phyloP scores from a whole-genome alignment of 2,329 filamentous ascomycete genomes.

The Ramularia endophylla region DNA sequence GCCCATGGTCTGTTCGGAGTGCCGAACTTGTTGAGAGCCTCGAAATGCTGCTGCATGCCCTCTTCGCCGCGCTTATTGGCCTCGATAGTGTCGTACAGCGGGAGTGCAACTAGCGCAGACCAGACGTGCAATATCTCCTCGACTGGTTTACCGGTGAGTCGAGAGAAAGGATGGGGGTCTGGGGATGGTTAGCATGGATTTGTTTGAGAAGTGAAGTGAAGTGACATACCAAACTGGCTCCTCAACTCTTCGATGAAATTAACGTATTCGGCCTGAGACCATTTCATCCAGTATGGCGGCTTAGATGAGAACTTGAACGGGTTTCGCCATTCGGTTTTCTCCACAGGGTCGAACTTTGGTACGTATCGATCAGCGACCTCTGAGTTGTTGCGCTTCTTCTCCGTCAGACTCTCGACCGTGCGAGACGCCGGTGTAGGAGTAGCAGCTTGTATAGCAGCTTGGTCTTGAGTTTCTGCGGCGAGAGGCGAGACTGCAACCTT shows the following conservation, averaged over 20 bases:
- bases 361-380: too few species aligned
- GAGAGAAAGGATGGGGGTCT: conserved; percentile 15
- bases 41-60: conserved; percentile 12
- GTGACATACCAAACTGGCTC: conserved; percentile 5
- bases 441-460: too few species aligned
- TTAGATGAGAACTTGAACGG: conserved; percentile 18
- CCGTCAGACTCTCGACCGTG: too few species aligned
- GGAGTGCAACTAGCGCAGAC: conserved; percentile 11
- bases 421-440: too few species aligned
- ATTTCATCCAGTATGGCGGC: conserved; percentile 20
- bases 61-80: conserved; percentile 11
- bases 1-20: conserved; percentile 5
- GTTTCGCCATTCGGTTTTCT: conserved; percentile 9
- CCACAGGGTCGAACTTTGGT: conserved; percentile 4
- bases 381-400: too few species aligned
- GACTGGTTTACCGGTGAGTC: conserved; percentile 10
- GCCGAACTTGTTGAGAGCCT: not conserved
- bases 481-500: too few species aligned
- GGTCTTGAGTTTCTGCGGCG: too few species aligned
- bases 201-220: too few species aligned
- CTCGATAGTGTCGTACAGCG: conserved; percentile 14
- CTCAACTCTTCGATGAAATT: conserved; percentile 12
- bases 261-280: conserved; percentile 11
- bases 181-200: too few species aligned
- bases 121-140: conserved; percentile 20